Evolutionary conservation across 352 stramenopile genomes (phyloP), one percentile per base, ranked within the genome.

Genomic region (Aphanomyces stellatus): DNA sequence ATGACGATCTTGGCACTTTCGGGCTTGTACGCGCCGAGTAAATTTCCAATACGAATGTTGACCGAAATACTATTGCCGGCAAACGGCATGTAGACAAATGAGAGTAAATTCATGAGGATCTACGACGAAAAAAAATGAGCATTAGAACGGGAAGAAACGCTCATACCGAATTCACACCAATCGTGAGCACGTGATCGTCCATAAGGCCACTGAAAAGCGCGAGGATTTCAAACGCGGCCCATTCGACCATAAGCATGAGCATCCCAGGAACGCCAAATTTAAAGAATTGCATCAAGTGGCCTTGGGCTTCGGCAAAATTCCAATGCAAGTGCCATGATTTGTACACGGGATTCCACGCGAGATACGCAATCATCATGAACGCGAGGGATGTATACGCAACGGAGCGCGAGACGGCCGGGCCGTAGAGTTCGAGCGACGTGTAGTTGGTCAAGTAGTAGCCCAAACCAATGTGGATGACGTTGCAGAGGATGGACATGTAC

Each of bases 1-100:
- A 95, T 80, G 22, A 74, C 85, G 66, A 88, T 69, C 71, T 93
- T 90, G 27, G 90, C 90, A 67, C 94, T 84, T 31, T 91, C 75
- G 24, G 87, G 78, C 51, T 86, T 78, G 72, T 94, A 88, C 28
- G 77, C 80, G 34, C 88, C 87, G 0, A 90, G 77, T 69, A 90
- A 87, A 35, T 87, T 87, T 37, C 88, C 88, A 11, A 88, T 81
- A 6, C 88, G 85, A 31, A 94, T 81, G 56, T 93, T 93, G 13
- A 75, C 75, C 27, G 89, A 82, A 61, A 93, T 76, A 0, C 73
- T 78, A 37, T 93, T 88, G 28, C 85, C 85, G 13, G 91, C 59
- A 41, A 91, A 68, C 51, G 69, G 62, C 31, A 77, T 77, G 71
- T 88, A 93, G n/a, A n/a, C n/a, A n/a, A n/a, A n/a, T 30, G 73